Evolutionary conservation across 2,329 filamentous ascomycete species (phyloP).

Genomic region (Penicillium sp.): DNA sequence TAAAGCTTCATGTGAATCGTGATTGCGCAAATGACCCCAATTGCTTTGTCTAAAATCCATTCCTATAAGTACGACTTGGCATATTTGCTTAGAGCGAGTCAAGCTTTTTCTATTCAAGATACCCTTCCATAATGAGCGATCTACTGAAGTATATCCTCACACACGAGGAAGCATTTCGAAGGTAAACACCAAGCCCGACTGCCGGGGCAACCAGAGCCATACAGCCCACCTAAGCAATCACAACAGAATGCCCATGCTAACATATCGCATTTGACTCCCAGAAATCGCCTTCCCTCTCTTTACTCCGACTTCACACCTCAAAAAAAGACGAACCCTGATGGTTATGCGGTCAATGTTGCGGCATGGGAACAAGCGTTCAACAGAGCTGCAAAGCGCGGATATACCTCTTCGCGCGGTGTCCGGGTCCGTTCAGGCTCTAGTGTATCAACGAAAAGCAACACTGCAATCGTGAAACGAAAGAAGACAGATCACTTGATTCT

Average conservation of each 20-base stretch:
- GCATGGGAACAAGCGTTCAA: conserved; percentile 75
- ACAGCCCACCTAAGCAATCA: background rate
- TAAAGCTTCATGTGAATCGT: conserved; percentile 22
- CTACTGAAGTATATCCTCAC: conserved; percentile 64
- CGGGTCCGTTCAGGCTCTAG: conserved; percentile 18
- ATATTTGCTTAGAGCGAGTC: background rate
- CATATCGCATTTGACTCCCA: conserved; percentile 32
- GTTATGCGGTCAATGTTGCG: conserved; percentile 72
- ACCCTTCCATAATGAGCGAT: conserved; percentile 45
- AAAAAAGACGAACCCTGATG: conserved; percentile 73
- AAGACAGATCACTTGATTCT: conserved; percentile 51
- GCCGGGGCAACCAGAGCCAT: background rate
- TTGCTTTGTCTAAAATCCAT: background rate
- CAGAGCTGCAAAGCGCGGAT: conserved; percentile 63
- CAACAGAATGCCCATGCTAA: conserved; percentile 2
- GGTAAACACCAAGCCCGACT: conserved; percentile 42
- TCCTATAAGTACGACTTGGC: background rate
- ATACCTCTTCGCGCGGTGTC: conserved; percentile 45
- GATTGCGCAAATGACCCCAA: conserved; percentile 1
- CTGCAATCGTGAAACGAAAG: conserved; percentile 11
- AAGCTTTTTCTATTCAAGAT: background rate
- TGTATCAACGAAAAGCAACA: background rate
- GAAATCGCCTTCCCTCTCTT: conserved; percentile 74
- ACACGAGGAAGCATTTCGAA: conserved; percentile 58
- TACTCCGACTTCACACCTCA: conserved; percentile 83